phyloP scores from a whole-genome alignment of 345 rosid species.

The Hibiscus tridactylites region DNA sequence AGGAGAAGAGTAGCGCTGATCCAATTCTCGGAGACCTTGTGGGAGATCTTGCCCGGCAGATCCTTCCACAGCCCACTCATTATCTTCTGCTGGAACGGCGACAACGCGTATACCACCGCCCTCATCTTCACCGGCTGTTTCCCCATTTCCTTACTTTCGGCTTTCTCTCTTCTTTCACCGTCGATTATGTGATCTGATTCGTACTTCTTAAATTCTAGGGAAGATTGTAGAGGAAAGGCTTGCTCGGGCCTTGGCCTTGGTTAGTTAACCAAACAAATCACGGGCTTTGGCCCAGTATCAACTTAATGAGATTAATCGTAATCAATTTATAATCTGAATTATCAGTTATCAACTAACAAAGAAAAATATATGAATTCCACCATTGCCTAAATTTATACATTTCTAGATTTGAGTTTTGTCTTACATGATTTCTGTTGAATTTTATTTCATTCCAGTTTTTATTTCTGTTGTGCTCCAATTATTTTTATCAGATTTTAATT shows the following conservation, averaged over 20 bases:
- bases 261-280: background rate
- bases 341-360: too few relatives aligned
- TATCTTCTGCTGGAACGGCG: constrained; percentile 65
- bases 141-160: constrained; percentile 29
- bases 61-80: constrained; percentile 62
- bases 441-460: too few relatives aligned
- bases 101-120: constrained; percentile 58
- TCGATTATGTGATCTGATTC: background rate
- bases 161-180: background rate
- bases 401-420: too few relatives aligned
- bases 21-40: constrained; percentile 75
- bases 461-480: too few relatives aligned
- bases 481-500: too few relatives aligned
- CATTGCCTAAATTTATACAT: too few relatives aligned
- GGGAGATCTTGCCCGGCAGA: constrained; percentile 46
- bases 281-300: background rate
- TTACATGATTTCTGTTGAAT: too few relatives aligned
- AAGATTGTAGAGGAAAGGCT: background rate
- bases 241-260: background rate
- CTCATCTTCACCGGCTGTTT: constrained; percentile 57
- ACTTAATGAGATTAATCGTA: too few relatives aligned
- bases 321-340: too few relatives aligned
- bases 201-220: background rate
- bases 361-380: too few relatives aligned
- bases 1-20: constrained; percentile 51